phyloP scores from a whole-genome alignment of 1,284 basidiomycete genomes.

The Puccinia horiana region DNA sequence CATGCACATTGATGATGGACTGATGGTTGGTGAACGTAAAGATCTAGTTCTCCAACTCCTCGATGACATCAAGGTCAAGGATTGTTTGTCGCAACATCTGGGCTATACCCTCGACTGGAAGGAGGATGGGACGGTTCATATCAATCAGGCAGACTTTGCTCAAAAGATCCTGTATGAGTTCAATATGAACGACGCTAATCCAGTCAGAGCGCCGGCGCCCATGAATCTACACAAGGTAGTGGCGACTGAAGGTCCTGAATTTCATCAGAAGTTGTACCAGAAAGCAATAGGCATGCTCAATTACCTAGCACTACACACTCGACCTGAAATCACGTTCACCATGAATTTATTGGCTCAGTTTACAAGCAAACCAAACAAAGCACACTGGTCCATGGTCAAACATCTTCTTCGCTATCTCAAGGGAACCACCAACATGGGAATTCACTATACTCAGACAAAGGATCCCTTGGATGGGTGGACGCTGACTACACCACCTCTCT shows the following conservation, averaged over 20 bases:
- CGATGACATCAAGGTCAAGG: background rate
- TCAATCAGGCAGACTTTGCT: constrained; percentile 1
- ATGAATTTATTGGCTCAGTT: constrained; percentile 10
- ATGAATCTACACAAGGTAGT: background rate
- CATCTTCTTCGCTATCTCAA: background rate
- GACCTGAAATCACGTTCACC: background rate
- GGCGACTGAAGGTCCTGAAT: background rate
- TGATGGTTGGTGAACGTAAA: background rate
- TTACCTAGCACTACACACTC: background rate
- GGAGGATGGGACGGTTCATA: background rate
- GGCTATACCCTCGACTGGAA: constrained; percentile 16
- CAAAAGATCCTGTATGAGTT: background rate
- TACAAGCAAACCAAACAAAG: background rate
- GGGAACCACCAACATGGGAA: background rate
- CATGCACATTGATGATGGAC: constrained; percentile 26
- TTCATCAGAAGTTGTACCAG: background rate
- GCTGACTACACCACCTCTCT: background rate
- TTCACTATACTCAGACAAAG: background rate
- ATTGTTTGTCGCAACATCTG: background rate
- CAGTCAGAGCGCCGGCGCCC: background rate
- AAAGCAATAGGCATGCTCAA: background rate
- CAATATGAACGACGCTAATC: background rate
- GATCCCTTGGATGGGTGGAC: background rate
- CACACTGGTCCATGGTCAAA: constrained; percentile 1
- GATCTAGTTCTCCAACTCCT: background rate